Base-by-base conservation (phyloP, 2,329 filamentous ascomycete genomes). In the Fusarium sp. region DNA sequence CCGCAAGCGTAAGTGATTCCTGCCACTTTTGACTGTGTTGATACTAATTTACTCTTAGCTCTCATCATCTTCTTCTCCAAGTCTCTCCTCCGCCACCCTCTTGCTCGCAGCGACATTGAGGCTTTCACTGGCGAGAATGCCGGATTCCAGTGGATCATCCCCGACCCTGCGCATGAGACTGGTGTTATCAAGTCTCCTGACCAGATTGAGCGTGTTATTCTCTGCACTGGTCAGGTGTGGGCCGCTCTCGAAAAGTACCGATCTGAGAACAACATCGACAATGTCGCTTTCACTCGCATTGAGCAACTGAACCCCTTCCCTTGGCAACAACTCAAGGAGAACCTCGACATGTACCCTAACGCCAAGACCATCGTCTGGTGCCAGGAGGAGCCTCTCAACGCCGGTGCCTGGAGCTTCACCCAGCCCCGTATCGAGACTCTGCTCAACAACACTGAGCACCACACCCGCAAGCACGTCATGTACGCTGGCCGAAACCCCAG, bases 241-340 rank as follows among this genome's bases (percentile, higher is more conserved):
- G 90, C 92, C 53, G 91, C 94, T 25, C 89, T 99, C 46, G 86
- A 92, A 84, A 98, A 98, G 86, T 90, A 98, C 87, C 94, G 96
- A 76, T 89, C 92, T 75, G 88, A 94, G 70, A 92, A 97, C 80
- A 91, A 92, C 72, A 88, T 97, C 79, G 94, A 94, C 82, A 91
- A 98, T 79, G 92, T 95, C 22, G 96, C 95, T 78, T 91, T 99
- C 80, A 98, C 94, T 24, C 94, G 96, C 79, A 90, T 99, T 74
- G 96, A 99, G 85, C 96, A 99, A 84, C 89, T 99, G 66, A 94
- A 99, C 85, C 96, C 96, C 77, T 99, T 99, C 93, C 96, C 96
- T 54, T 99, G 96, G 95, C 91, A 94, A 76, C 94, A 96, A 82
- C 89, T 99, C 58, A 93, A 92, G 86, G 95, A 98, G 82, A 98